phyloP scores from a whole-genome alignment of 2,329 filamentous ascomycete genomes.

The Claviceps paspali region DNA sequence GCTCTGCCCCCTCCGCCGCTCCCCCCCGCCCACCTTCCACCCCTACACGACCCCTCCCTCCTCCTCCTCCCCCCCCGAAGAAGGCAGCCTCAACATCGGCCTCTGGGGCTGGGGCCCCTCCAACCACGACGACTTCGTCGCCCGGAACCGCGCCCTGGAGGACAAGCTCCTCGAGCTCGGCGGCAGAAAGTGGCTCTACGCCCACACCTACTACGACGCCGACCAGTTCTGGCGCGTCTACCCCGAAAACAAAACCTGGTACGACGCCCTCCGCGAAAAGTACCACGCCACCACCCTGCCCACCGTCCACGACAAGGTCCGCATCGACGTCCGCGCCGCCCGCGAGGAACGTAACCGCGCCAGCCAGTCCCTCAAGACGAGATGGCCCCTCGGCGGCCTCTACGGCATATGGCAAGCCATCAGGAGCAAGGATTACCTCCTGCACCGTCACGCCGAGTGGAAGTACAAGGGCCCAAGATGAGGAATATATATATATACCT shows the following conservation, averaged over 20 bases:
- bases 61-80: background rate
- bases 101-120: slow-evolving; percentile 66
- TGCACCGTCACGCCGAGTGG: slow-evolving; percentile 38
- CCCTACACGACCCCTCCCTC: slow-evolving; percentile 24
- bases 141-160: slow-evolving; percentile 57
- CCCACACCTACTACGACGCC: slow-evolving; percentile 69
- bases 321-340: slow-evolving; percentile 34
- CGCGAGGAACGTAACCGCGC: slow-evolving; percentile 21
- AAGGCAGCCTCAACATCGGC: slow-evolving; percentile 44
- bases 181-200: slow-evolving; percentile 79
- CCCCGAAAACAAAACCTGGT: slow-evolving; percentile 34
- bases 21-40: slow-evolving; percentile 37
- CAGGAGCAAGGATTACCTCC: slow-evolving; percentile 37
- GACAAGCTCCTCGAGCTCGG: slow-evolving; percentile 50
- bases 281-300: slow-evolving; percentile 49
- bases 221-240: slow-evolving; percentile 55
- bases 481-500: background rate
- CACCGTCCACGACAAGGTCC: slow-evolving; percentile 56
- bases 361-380: slow-evolving; percentile 28
- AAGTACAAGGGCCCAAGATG: slow-evolving; percentile 26
- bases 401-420: slow-evolving; percentile 46
- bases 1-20: slow-evolving; percentile 39
- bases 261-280: slow-evolving; percentile 45
- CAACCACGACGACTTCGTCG: slow-evolving; percentile 42
- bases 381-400: slow-evolving; percentile 41